Evolutionary conservation across 371 early-diverging fungal species (phyloP).

Genomic region (Mortierella sp.): DNA sequence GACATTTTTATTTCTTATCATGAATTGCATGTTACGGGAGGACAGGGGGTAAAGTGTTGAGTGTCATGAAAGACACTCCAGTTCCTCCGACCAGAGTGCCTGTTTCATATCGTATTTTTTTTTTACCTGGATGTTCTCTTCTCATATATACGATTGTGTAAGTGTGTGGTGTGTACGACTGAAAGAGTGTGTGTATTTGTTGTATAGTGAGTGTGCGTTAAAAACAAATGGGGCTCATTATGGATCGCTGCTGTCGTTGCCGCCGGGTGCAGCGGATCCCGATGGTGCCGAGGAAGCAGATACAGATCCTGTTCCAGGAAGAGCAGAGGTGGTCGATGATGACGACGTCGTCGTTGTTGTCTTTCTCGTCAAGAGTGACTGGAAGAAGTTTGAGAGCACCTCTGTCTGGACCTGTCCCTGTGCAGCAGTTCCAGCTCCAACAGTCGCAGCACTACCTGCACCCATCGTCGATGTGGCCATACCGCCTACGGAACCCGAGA

Average conservation of each 20-base stretch:
- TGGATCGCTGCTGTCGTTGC: slow-evolving; percentile 9
- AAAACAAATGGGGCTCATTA: slow-evolving; percentile 10
- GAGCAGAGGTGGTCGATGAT: neutral
- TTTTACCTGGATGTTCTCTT: neutral
- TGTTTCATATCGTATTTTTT: slow-evolving; percentile 3
- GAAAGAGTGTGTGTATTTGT: too few relatives aligned
- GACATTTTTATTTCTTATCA: too few relatives aligned
- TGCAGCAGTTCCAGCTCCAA: slow-evolving; percentile 36
- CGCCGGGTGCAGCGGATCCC: slow-evolving; percentile 4
- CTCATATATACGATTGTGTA: too few relatives aligned
- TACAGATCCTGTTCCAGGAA: neutral
- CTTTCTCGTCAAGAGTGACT: slow-evolving; percentile 82
- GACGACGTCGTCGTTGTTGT: too few relatives aligned
- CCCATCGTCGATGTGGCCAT: slow-evolving; percentile 8
- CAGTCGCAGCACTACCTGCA: slow-evolving; percentile 18
- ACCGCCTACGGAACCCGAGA: slow-evolving; percentile 19
- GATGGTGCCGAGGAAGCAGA: slow-evolving; percentile 3
- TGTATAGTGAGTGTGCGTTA: too few relatives aligned
- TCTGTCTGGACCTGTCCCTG: slow-evolving; percentile 70
- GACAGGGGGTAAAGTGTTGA: too few relatives aligned
- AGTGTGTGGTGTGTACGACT: too few relatives aligned
- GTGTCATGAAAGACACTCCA: too few relatives aligned
- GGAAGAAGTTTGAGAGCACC: slow-evolving; percentile 90
- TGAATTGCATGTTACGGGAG: too few relatives aligned
- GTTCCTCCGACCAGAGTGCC: too few relatives aligned